Percentiles rank a stretch among this genome's conserved stretches.
These are phyloP conservation scores for Furcasterigmium sp. DNA, from an alignment of 2,329 filamentous ascomycete genomes.

Conservation along the genomic window DNA sequence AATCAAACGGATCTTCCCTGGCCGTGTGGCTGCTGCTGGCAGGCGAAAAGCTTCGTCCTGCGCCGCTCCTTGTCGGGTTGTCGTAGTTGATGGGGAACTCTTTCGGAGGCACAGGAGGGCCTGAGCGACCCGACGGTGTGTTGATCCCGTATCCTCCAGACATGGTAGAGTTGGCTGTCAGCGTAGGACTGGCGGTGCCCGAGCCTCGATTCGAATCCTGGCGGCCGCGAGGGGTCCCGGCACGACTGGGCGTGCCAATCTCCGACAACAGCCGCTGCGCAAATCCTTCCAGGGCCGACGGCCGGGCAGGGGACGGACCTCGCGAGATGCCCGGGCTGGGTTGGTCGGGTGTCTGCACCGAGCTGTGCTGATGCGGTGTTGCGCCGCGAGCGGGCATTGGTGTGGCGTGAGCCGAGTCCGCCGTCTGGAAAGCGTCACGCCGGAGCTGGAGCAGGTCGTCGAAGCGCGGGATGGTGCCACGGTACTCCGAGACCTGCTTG, in stretches of 20 bases:
- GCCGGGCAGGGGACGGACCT: constrained; percentile 45
- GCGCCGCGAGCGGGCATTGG: constrained; percentile 19
- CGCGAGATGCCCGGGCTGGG: constrained; percentile 35
- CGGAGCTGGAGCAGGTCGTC: constrained; percentile 64
- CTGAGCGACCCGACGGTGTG: constrained; percentile 27
- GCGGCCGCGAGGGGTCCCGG: constrained; percentile 38
- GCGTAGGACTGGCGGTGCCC: constrained; percentile 24
- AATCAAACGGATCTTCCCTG: constrained; percentile 18
- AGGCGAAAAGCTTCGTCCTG: constrained; percentile 35
- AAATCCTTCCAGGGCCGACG: constrained; percentile 53
- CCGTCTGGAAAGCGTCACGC: constrained; percentile 58
- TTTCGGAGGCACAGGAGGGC: constrained; percentile 30
- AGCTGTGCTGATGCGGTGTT: constrained; percentile 15
- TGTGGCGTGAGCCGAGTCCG: constrained; percentile 40
- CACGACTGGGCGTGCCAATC: constrained; percentile 45
- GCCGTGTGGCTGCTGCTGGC: constrained; percentile 20
- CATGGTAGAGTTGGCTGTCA: constrained; percentile 10
- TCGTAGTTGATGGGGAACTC: constrained; percentile 35
- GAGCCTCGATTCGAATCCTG: constrained; percentile 28
- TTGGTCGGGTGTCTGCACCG: constrained; percentile 32
- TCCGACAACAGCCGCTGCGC: constrained; percentile 60
- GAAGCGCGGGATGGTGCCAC: constrained; percentile 62
- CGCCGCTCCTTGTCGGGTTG: constrained; percentile 23
- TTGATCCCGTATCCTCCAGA: constrained; percentile 20
- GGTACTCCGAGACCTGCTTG: constrained; percentile 58